These are phyloP conservation scores for Cyberlindnera mrakii DNA, from an alignment of 805 yeast genomes.

Conservation along the genomic window DNA sequence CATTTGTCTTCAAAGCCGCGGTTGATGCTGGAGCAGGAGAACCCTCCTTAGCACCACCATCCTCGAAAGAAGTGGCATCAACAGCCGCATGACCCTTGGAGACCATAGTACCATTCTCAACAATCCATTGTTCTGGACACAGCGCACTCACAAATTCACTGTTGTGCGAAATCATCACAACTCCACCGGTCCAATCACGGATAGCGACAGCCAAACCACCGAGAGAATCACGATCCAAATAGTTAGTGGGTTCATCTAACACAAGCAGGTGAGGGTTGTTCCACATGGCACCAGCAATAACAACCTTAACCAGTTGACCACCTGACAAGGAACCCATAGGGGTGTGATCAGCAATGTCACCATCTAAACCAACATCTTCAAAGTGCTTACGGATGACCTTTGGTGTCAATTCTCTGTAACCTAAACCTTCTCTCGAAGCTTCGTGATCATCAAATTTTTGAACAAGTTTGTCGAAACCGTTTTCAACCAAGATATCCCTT, in stretches of 20 bases:
- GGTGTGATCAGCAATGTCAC: constrained; percentile 97
- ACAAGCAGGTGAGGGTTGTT: constrained; percentile 96
- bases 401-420: constrained; percentile 91
- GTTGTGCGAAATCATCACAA: constrained; percentile 96
- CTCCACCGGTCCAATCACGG: constrained; percentile 98
- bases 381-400: constrained; percentile 92
- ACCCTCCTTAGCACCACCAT: constrained; percentile 51
- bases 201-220: constrained; percentile 98
- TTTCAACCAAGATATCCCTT: constrained; percentile 69
- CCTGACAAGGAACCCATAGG: constrained; percentile 96
- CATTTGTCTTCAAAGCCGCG: constrained; percentile 36
- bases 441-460: constrained; percentile 98
- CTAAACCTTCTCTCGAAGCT: constrained; percentile 98
- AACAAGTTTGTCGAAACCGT: constrained; percentile 85
- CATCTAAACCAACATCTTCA: constrained; percentile 95
- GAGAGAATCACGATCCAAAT: constrained; percentile 93
- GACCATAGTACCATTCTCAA: constrained; percentile 84
- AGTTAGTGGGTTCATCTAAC: constrained; percentile 96
- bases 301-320: constrained; percentile 97
- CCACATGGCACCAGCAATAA: constrained; percentile 99
- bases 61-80: constrained; percentile 78
- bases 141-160: constrained; percentile 94
- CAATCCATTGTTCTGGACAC: constrained; percentile 98
- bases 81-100: constrained; percentile 76
- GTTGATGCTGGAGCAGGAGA: constrained; percentile 41